Conservation (phyloP, 805 yeast species). For the Allodekkera sacchari region DNA sequence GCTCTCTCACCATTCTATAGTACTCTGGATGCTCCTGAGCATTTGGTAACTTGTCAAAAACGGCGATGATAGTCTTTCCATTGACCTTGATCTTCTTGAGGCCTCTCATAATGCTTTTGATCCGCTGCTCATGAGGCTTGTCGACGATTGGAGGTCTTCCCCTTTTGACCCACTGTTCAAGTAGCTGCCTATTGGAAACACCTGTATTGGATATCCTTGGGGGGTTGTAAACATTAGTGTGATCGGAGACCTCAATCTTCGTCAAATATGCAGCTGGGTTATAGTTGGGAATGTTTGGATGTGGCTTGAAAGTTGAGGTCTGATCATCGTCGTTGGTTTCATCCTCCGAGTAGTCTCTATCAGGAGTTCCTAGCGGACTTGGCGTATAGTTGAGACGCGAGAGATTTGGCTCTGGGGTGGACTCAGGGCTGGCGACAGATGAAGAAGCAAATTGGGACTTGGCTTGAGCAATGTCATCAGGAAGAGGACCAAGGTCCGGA, state of each 20-base stretch:
- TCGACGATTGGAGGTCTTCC: constrained; percentile 91
- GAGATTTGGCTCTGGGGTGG: constrained; percentile 10
- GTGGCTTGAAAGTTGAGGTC: too few species aligned
- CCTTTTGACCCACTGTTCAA: constrained; percentile 51
- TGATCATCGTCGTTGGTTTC: constrained; percentile 15
- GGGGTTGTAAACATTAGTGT: constrained; percentile 20
- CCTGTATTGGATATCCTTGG: constrained; percentile 16
- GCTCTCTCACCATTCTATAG: constrained; percentile 45
- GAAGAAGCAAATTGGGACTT: constrained; percentile 3
- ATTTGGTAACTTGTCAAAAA: constrained; percentile 81
- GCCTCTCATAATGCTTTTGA: constrained; percentile 76
- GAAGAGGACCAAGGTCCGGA: constrained; percentile 66
- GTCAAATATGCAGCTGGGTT: constrained; percentile 21
- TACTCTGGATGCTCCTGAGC: constrained; percentile 45
- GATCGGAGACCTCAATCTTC: constrained; percentile 18
- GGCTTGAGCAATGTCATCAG: constrained; percentile 27
- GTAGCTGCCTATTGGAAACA: constrained; percentile 16
- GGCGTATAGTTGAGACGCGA: constrained; percentile 9
- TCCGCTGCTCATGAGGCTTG: constrained; percentile 85
- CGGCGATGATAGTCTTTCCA: constrained; percentile 33
- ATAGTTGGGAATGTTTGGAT: constrained; percentile 8
- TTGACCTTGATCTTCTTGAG: constrained; percentile 64
- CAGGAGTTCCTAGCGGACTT: background rate
- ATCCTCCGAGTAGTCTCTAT: constrained; percentile 7
- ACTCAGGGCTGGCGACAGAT: constrained; percentile 5